A percentile compares a stretch with the other conserved stretches of the same genome.
These are phyloP conservation scores for Carnegiea gigantea DNA, from an alignment of 179 eudicot genomes.

Conservation along the genomic window DNA sequence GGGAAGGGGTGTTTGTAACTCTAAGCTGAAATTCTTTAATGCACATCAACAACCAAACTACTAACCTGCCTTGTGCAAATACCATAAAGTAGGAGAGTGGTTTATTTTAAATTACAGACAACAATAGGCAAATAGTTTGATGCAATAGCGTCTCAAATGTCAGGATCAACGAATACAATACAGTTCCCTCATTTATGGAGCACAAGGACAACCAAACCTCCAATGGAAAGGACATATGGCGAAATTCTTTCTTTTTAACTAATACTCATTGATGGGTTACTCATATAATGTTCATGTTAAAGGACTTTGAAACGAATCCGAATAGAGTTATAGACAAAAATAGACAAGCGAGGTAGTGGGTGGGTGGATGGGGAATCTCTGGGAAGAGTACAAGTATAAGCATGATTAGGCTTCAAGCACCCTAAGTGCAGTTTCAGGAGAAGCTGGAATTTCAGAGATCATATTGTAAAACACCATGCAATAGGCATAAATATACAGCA, in stretches of 20 bases:
- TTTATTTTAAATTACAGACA: neutral
- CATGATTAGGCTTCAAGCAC: neutral
- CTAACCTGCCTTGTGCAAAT: neutral
- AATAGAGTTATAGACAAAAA: neutral
- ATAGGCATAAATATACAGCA: constrained; percentile 11
- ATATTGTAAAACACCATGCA: neutral
- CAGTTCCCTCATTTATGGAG: neutral
- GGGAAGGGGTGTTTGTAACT: neutral
- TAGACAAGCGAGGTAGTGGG: neutral
- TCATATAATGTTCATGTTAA: neutral
- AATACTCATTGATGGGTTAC: neutral
- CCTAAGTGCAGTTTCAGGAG: neutral
- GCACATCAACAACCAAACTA: neutral
- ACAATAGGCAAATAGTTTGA: neutral
- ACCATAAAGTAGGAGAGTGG: neutral
- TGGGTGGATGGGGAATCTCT: neutral
- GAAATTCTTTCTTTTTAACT: neutral
- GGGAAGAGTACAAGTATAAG: neutral
- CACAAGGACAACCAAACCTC: neutral
- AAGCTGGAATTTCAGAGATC: neutral
- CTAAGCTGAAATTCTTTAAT: neutral
- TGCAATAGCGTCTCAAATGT: neutral
- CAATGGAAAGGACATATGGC: neutral
- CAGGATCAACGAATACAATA: neutral
- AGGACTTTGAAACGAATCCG: neutral